Evolutionary conservation across 2,329 filamentous ascomycete genomes (phyloP), one percentile per base, ranked within the genome.

Genomic region (Venturia oleaginea): DNA sequence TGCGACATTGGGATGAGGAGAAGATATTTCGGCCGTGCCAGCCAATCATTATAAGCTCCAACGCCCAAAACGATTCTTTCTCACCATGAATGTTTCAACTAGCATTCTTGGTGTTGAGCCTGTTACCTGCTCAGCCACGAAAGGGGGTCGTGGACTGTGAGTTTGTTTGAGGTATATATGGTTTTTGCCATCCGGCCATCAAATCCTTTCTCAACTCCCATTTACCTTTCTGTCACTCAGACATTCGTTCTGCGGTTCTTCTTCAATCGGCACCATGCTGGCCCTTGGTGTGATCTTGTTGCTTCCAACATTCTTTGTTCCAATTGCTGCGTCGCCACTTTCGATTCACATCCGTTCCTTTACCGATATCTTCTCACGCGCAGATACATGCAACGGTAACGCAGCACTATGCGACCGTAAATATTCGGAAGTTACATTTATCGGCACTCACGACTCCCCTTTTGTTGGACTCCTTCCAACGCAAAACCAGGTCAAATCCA

Each of bases 391-490:
- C 83, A 94, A 94, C 77, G 93, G 93, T 79, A 91, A 88, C 0
- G 88, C 89, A 0, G 77, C 81, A 55, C 83, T 94, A 51, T 94
- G 91, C 79, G 78, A 77, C 67, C 84, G 84, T 67, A 77, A 83
- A 27, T 94, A 94, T 78, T 87, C 85, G 76, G 84, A 88, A 68
- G 83, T 94, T 69, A 92, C 90, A 3, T 83, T 92, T 73, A 83
- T 93, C 71, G 89, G 89, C 30, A 88, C 88, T n/a, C 90, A 92
- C 76, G 83, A 92, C 76, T 86, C 84, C 66, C 81, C 89, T 17
- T 92, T 92, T 73, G 74, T 92, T 55, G 78, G 77, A 66, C 83
- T 87, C 73, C 85, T 84, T 30, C 74, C 86, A 2, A 83, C 86
- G 1, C 89, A 87, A 6, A 89, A 91, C 74, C 90, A 92, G 76